phyloP scores from a whole-genome alignment of 208 protist genomes.

The Lotmaria passim region DNA sequence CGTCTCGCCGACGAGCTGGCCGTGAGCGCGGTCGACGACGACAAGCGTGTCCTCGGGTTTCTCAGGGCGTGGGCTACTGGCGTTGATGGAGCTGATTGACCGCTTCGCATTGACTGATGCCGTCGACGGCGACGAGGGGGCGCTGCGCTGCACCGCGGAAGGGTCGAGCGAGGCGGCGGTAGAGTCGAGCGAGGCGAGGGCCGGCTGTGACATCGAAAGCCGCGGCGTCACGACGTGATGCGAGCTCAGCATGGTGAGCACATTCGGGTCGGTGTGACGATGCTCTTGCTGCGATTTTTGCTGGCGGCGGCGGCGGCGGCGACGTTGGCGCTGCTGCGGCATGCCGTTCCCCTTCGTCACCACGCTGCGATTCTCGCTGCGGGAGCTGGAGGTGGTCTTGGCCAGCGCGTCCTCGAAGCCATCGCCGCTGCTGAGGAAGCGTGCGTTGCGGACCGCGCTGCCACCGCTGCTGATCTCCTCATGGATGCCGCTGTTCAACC shows the following conservation, averaged over 20 bases:
- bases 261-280: background rate
- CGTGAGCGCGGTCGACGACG: conserved; percentile 33
- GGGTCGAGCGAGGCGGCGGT: conserved; percentile 10
- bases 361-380: conserved; percentile 5
- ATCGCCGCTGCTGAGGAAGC: background rate
- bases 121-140: conserved; percentile 9
- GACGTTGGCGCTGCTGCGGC: conserved; percentile 8
- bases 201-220: background rate
- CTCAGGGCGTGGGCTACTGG: background rate
- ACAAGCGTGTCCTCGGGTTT: conserved; percentile 7
- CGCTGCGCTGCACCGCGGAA: conserved; percentile 1
- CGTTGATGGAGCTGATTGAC: conserved; percentile 3
- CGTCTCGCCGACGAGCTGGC: conserved; percentile 58
- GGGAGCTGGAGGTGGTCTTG: conserved; percentile 12
- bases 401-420: background rate
- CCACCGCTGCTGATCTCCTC: conserved; percentile 18
- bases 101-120: conserved; percentile 6
- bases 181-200: background rate
- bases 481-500: background rate
- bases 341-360: conserved; percentile 6
- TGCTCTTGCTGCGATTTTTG: background rate
- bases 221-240: background rate
- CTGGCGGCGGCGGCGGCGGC: background rate
- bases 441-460: conserved; percentile 2
- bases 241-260: background rate